Conservation (phyloP, 352 stramenopile species). For the Globisporangium paroecandrum region DNA sequence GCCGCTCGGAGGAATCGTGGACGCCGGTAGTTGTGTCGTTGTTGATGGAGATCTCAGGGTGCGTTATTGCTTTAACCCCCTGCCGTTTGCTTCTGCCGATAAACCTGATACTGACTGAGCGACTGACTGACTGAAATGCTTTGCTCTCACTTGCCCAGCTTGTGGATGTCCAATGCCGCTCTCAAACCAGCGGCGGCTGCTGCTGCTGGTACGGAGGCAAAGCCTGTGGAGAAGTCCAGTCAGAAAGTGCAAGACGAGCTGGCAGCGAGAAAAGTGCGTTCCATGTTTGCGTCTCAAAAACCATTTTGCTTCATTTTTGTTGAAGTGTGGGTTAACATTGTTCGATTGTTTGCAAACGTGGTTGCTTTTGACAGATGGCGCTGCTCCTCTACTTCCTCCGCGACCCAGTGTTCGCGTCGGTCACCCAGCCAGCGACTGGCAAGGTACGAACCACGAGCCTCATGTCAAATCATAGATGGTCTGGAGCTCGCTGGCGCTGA, state of each 20-base stretch:
- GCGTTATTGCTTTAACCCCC: neutral
- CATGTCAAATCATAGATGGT: neutral
- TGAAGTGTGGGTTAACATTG: neutral
- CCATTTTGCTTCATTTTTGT: neutral
- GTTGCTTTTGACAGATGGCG: slow-evolving; percentile 47
- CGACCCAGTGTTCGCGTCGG: slow-evolving; percentile 64
- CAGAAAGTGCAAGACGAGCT: slow-evolving; percentile 59
- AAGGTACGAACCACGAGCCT: slow-evolving; percentile 34
- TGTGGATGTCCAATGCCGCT: slow-evolving; percentile 51
- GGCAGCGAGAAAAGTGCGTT: slow-evolving; percentile 55
- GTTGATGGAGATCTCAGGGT: slow-evolving; percentile 62
- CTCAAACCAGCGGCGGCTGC: slow-evolving; percentile 27
- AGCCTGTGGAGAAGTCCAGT: slow-evolving; percentile 22
- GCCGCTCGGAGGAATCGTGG: slow-evolving; percentile 55
- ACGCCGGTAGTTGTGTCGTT: slow-evolving; percentile 52
- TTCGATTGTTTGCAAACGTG: neutral
- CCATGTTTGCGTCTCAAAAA: neutral
- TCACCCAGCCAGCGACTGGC: slow-evolving; percentile 65
- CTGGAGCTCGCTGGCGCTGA: neutral
- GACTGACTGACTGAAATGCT: slow-evolving; percentile 10
- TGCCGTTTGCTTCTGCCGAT: neutral
- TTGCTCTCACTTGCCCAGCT: slow-evolving; percentile 19
- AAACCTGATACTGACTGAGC: neutral
- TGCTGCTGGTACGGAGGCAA: slow-evolving; percentile 6
- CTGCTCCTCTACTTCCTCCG: slow-evolving; percentile 82